Evolutionary conservation across 2,329 filamentous ascomycete species (phyloP), one percentile per base, ranked within the genome.

Genomic region (Chrysoporthe puriensis): DNA sequence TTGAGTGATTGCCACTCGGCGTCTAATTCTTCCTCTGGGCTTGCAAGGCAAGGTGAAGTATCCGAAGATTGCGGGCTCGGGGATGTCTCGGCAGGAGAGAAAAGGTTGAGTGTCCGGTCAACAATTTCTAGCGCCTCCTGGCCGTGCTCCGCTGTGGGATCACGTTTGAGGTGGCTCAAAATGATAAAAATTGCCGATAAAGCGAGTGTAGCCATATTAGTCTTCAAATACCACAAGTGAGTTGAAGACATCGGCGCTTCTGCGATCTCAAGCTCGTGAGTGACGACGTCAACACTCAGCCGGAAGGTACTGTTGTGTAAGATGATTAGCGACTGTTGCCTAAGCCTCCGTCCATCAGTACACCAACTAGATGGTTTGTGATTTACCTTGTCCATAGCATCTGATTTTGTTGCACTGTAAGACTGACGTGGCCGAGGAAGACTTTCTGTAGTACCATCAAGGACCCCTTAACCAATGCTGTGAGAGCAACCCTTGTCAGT

Each of bases 301-400:
- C n/a, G 46, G 46, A 50, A 50, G 8, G 46, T 50, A 50, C 46
- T 50, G 46, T 50, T 50, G 46, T 4, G 3, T 9, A 14, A 21
- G n/a, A 21, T 0, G 26, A 50, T 50, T 50, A 50, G 46, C n/a
- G 3, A 50, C n/a, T 50, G 5, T 18, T n/a, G 4, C 16, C 46
- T 9, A 18, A 46, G 7, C n/a, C 4, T 46, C 16, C 4, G 9
- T 8, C 16, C 16, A 18, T n/a, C 16, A 3, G 44, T n/a, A 46
- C 16, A n/a, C 44, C 5, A 54, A 18, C 5, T 9, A 56, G 3
- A 26, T n/a, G 32, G 26, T 4, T 13, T 56, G 2, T 34, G 14
- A 34, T 36, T 56, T 36, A 57, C 52, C 26, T 57, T 13, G 36
- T 40, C 56, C 56, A 58, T n/a, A 58, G 26, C 56, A n/a, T 58